Base-by-base conservation (phyloP, 805 yeast species). In the Cephaloascus fragrans region DNA sequence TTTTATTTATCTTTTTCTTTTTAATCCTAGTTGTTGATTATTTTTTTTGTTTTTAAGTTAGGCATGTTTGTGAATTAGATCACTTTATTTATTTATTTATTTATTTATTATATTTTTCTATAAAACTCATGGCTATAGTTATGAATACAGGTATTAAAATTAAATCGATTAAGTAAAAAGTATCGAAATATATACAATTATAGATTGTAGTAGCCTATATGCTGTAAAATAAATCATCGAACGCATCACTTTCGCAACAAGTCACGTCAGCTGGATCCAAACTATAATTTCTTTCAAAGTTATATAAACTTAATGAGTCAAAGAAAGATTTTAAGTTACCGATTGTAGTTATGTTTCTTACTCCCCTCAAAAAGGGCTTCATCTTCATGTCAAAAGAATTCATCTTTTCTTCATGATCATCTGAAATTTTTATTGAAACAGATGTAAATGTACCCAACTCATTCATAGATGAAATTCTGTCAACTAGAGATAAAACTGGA, bases 221-320 rank as follows among this genome's bases (percentile, higher is more conserved):
- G 12, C 28, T 23, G n/a, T 18, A 9, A 39, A 73, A 71, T 18
- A 86, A 55, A 54, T 88, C 96, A 18, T 57, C 47, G 33, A 75
- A 57, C 1, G 82, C 47, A 56, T 85, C 94, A 4, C 57, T 55
- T 39, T 67, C 67, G 49, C 88, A 77, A 2, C 64, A 57, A 0
- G 57, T 62, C 16, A 51, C 18, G 47, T 79, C 78, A 2, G 62
- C 50, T 2, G 42, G 42, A 19, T 52, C 56, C 51, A 83, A 58
- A 9, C 77, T 71, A 51, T 78, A 86, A 16, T 73, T 70, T 47
- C 79, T 71, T 51, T 82, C 90, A 51, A 76, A 84, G 44, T 75
- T 75, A 37, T 72, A 65, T 37, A 79, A 69, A 41, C 88, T 75
- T 38, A 85, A 57, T 36, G 73, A 75, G 42, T 77, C 79, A 49